Evolutionary conservation across 352 stramenopile species (phyloP).

Genomic region (Phytopythium helicoides): DNA sequence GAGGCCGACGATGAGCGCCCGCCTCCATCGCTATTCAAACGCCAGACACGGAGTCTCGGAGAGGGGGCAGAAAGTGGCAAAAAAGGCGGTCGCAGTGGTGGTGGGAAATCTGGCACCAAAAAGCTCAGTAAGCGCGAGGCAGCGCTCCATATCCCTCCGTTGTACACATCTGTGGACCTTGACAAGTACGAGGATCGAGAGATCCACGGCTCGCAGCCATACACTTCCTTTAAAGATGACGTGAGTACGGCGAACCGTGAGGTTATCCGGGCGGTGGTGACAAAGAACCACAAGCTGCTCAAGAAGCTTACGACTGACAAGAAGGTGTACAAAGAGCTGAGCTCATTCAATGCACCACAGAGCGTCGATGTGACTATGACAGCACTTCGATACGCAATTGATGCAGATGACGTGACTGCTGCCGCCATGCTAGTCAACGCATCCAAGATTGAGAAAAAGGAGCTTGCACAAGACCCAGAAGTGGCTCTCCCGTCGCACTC

Average conservation of each 20-base stretch:
- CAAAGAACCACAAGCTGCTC: conserved; percentile 66
- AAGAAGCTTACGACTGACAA: conserved; percentile 59
- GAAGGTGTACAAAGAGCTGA: conserved; percentile 39
- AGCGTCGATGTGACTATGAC: conserved; percentile 45
- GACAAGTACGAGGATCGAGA: conserved; percentile 60
- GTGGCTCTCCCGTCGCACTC: conserved; percentile 67
- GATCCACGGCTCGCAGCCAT: conserved; percentile 41
- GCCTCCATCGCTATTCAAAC: conserved; percentile 15
- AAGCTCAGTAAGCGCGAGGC: conserved; percentile 38
- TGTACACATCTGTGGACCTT: conserved; percentile 41
- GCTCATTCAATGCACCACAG: conserved; percentile 41
- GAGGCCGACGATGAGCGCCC: conserved; percentile 60
- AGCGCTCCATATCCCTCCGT: conserved; percentile 44
- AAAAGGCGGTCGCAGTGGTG: conserved; percentile 4
- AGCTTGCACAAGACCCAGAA: conserved; percentile 41
- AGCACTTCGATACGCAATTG: conserved; percentile 63
- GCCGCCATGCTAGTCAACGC: conserved; percentile 45
- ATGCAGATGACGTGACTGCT: conserved; percentile 50
- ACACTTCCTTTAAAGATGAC: conserved; percentile 41
- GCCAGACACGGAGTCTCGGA: conserved; percentile 1
- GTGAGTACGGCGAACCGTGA: conserved; percentile 52
- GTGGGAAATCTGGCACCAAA: conserved; percentile 11
- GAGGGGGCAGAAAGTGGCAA: conserved; percentile 15
- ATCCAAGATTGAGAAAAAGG: conserved; percentile 38
- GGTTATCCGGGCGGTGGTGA: conserved; percentile 67